Evolutionary conservation across 2,329 filamentous ascomycete genomes (phyloP), one percentile per base, ranked within the genome.

Genomic region (Arthrobotrys conoides): DNA sequence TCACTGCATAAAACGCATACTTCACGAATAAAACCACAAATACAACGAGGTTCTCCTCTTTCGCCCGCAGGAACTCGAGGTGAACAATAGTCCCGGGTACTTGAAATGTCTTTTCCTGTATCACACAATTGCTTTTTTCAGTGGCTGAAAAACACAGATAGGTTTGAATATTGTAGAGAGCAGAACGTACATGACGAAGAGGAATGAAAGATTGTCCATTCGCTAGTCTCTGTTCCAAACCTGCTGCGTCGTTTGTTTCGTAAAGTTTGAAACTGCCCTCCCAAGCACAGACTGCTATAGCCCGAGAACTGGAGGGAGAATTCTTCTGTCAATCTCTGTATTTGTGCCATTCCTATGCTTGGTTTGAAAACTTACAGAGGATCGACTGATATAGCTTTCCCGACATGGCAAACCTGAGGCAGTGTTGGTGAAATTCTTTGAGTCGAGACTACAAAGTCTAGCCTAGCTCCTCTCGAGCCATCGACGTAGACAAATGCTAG

Each of bases 401-500:
- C 86, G 86, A 90, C 85, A 83, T 88, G 85, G 84, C 88, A 84
- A 83, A 88, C 83, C 83, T 87, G 84, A 72, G 87, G 86, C 67
- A 86, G 84, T 81, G 88, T 88, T 33, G 86, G 86, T n/a, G 90
- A 89, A 24, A 91, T 87, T 3, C 89, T 87, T 68, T 90, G 86
- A 41, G 86, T 87, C 38, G 88, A 89, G 36, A 89, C 87, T 9
- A 89, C 86, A 81, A 96, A 95, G 20, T 88, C 87, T 48, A 88
- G 85, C 5, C 83, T 83, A 5, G 87, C 87, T 75, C 86, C 84
- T 0, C 82, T 80, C 0, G 66, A 82, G 81, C 33, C 86, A 84
- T 84, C 85, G 57, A 93, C 87, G 83, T 91, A 95, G 24, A 97
- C 85, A 81, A 97, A 97, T 24, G 95, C 87, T 64, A 93, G 86